Conservation (phyloP, 1,139 yeast species). For the Wickerhamomyces sp. region DNA sequence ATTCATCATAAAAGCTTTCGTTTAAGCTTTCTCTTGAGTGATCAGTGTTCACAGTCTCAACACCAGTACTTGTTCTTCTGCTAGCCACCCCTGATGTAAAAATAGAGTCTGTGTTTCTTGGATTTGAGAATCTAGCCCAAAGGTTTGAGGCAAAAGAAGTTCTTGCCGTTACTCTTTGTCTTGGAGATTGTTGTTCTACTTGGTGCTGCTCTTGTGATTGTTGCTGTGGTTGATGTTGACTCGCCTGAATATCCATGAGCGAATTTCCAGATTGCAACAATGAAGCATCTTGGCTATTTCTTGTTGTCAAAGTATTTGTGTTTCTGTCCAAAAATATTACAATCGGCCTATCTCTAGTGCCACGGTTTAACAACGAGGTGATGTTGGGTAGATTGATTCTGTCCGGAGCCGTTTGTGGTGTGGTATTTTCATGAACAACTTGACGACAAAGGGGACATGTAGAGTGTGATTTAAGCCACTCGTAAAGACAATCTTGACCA, state of each 20-base stretch:
- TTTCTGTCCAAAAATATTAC: slow-evolving; percentile 19
- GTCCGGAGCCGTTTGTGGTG: slow-evolving; percentile 21
- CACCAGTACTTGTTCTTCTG: slow-evolving; percentile 44
- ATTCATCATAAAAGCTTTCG: slow-evolving; percentile 10
- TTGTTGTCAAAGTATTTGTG: slow-evolving; percentile 14
- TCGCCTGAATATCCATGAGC: background rate
- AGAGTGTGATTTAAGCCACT: slow-evolving; percentile 66
- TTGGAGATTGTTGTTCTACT: background rate
- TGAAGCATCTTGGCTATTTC: slow-evolving; percentile 1
- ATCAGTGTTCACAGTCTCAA: slow-evolving; percentile 31
- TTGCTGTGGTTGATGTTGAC: no score
- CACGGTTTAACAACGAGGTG: slow-evolving; percentile 26
- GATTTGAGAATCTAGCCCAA: slow-evolving; percentile 6
- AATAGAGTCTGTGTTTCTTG: slow-evolving; percentile 30
- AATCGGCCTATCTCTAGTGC: slow-evolving; percentile 22
- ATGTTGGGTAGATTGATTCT: slow-evolving; percentile 31
- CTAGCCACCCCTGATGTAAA: slow-evolving; percentile 41
- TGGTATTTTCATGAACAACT: slow-evolving; percentile 37
- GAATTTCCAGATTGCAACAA: background rate
- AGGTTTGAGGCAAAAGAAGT: slow-evolving; percentile 7
- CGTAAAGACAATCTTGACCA: slow-evolving; percentile 67
- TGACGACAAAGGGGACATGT: slow-evolving; percentile 81
- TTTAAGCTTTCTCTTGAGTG: slow-evolving; percentile 3
- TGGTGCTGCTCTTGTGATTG: no score
- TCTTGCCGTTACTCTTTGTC: slow-evolving; percentile 4